phyloP scores from a whole-genome alignment of 371 early-diverging fungal species.

The Mucor irregularis region DNA sequence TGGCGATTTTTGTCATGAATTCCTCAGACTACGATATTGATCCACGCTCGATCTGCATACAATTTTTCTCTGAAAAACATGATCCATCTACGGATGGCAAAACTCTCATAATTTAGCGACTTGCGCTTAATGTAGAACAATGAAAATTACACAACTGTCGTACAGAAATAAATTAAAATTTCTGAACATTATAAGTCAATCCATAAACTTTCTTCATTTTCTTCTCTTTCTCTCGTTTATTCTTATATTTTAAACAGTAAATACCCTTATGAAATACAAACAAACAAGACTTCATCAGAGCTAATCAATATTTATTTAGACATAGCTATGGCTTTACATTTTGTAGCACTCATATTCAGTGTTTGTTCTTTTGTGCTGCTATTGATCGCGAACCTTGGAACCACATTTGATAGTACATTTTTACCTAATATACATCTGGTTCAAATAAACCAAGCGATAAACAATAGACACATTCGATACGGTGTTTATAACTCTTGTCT shows the following conservation, averaged over 20 bases:
- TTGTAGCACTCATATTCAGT: slow-evolving; percentile 24
- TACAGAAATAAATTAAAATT: slow-evolving; percentile 4
- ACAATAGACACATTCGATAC: slow-evolving; percentile 30
- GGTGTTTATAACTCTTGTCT: slow-evolving; percentile 39
- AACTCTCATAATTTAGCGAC: too few species aligned
- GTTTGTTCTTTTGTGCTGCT: slow-evolving; percentile 26
- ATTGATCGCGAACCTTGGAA: slow-evolving; percentile 38
- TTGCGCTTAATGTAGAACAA: background rate
- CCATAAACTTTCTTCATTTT: background rate
- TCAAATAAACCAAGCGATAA: slow-evolving; percentile 24
- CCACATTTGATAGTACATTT: slow-evolving; percentile 30
- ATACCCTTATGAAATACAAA: background rate
- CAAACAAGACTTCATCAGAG: too few species aligned
- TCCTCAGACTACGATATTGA: too few species aligned
- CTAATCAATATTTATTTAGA: background rate
- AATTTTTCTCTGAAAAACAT: too few species aligned
- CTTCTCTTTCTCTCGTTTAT: background rate
- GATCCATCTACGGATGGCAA: too few species aligned
- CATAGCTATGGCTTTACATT: slow-evolving; percentile 16
- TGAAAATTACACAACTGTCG: background rate
- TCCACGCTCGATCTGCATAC: too few species aligned
- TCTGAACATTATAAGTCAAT: background rate
- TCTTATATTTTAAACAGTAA: background rate
- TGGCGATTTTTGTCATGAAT: too few species aligned
- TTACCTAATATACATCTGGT: slow-evolving; percentile 29